Evolutionary conservation across 139 green algal species (phyloP).

Genomic region (Chloropicon primus): DNA sequence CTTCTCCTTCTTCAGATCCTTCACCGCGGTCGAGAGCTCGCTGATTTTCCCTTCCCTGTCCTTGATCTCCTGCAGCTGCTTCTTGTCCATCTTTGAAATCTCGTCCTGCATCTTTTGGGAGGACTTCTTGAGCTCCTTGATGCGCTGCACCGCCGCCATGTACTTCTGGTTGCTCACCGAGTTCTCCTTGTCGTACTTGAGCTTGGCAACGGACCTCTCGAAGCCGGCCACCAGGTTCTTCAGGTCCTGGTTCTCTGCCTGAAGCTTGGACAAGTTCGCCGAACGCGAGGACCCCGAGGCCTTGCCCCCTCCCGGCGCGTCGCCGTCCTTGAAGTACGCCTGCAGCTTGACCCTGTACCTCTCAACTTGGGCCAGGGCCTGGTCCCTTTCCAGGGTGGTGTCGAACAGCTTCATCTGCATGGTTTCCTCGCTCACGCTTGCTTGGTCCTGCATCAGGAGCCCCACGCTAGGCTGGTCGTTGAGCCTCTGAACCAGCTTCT

Average conservation of each 20-base stretch:
- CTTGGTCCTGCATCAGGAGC: background rate
- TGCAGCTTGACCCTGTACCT: constrained; percentile 25
- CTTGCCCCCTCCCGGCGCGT: background rate
- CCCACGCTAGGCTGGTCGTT: background rate
- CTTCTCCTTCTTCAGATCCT: constrained; percentile 12
- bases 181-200: constrained; percentile 16
- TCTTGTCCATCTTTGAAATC: constrained; percentile 11
- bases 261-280: constrained; percentile 2
- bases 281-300: constrained; percentile 33
- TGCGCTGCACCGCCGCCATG: constrained; percentile 22
- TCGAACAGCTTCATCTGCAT: constrained; percentile 25
- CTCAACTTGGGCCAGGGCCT: constrained; percentile 26
- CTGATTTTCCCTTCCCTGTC: background rate
- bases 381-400: constrained; percentile 31
- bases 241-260: constrained; percentile 26
- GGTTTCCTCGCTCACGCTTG: background rate
- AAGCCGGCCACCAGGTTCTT: constrained; percentile 2
- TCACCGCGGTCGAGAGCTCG: constrained; percentile 6
- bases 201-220: constrained; percentile 3
- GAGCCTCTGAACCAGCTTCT: background rate
- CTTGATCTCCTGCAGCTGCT: constrained; percentile 22
- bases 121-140: background rate
- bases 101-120: constrained; percentile 13
- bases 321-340: constrained; percentile 19
- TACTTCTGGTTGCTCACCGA: constrained; percentile 21